Percentiles rank a stretch among this genome's conserved stretches.
Conservation (phyloP, 768 basidiomycete species). For the Calocera viscosa region DNA sequence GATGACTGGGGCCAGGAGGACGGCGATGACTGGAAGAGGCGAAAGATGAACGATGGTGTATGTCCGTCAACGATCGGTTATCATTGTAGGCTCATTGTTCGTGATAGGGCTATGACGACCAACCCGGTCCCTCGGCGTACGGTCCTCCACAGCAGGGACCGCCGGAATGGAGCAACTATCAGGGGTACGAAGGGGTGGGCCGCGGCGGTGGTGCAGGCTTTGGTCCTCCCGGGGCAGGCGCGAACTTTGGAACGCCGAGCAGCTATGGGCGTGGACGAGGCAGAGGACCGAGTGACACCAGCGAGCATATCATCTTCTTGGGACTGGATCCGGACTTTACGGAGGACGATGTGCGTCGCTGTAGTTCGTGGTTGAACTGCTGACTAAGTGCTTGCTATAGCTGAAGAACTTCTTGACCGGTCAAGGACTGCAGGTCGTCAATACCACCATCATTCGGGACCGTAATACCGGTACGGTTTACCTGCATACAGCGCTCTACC, state of each 20-base stretch:
- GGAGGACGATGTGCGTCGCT: conserved; percentile 73
- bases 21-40: conserved; percentile 52
- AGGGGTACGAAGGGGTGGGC: conserved; percentile 11
- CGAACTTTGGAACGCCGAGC: neutral
- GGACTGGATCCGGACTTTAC: conserved; percentile 85
- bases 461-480: conserved; percentile 88
- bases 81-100: neutral
- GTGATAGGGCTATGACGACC: conserved; percentile 14
- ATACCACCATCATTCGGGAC: conserved; percentile 81
- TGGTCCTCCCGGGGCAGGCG: neutral
- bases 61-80: conserved; percentile 22
- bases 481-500: conserved; percentile 50
- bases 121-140: conserved; percentile 10
- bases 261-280: neutral
- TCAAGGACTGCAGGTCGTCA: conserved; percentile 22
- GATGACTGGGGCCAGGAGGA: conserved; percentile 45
- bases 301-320: conserved; percentile 89
- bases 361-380: neutral
- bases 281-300: conserved; percentile 49
- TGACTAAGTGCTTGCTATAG: neutral
- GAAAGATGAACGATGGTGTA: conserved; percentile 69
- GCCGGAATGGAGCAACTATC: conserved; percentile 3
- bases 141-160: conserved; percentile 10
- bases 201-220: conserved; percentile 13
- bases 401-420: neutral